phyloP scores from a whole-genome alignment of 148 eudicot species.

The Heliosperma pusillum region DNA sequence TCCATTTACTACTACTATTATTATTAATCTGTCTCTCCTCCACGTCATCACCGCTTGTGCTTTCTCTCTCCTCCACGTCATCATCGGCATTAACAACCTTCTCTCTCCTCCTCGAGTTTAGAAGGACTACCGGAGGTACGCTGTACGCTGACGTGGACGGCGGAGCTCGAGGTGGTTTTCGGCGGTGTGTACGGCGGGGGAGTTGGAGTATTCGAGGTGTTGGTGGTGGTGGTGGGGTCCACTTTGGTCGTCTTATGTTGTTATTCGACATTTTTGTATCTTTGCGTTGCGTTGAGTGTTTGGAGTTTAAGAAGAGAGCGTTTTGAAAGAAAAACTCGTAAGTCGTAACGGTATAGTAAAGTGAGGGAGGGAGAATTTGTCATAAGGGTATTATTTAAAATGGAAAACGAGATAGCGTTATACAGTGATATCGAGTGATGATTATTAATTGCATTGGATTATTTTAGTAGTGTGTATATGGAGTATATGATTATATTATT shows the following conservation, averaged over 20 bases:
- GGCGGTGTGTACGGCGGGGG: constrained; percentile 59
- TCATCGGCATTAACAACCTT: constrained; percentile 26
- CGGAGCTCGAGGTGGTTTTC: constrained; percentile 42
- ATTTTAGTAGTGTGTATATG: no score
- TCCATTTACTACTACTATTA: constrained; percentile 41
- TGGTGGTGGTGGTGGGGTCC: constrained; percentile 61
- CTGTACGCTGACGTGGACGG: constrained; percentile 29
- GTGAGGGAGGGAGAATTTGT: no score
- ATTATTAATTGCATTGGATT: no score
- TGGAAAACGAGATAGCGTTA: no score
- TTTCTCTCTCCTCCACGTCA: constrained; percentile 16
- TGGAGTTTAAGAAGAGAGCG: constrained; percentile 3
- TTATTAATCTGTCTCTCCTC: constrained; percentile 12
- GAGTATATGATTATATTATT: no score
- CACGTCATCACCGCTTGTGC: background rate
- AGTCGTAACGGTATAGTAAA: no score
- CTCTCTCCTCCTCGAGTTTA: constrained; percentile 43
- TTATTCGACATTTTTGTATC: constrained; percentile 16
- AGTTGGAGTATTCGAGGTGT: constrained; percentile 75
- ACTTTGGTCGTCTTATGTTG: constrained; percentile 38
- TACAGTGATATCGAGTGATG: no score
- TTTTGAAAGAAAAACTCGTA: constrained; percentile 8
- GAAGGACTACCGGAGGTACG: constrained; percentile 43
- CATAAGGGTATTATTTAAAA: no score
- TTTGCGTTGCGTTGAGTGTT: constrained; percentile 28